Percentiles rank a stretch among this genome's conserved stretches.
phyloP scores from a whole-genome alignment of 495 filamentous ascomycete genomes.

The Trypethelium eluteriae region DNA sequence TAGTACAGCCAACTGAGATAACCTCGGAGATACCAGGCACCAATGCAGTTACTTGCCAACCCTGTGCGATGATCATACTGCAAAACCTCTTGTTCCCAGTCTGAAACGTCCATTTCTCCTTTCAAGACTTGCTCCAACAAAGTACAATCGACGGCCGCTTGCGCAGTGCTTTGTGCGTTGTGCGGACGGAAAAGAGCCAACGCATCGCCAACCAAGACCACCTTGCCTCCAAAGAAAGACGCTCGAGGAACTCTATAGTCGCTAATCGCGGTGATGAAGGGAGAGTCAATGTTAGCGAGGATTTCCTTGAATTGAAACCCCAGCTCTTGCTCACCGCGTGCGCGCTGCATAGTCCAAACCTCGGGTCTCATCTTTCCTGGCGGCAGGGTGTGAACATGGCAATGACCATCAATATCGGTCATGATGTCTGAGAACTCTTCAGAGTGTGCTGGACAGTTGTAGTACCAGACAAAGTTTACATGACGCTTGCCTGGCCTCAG shows the following conservation, averaged over 20 bases:
- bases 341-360: slow-evolving; percentile 42
- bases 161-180: slow-evolving; percentile 23
- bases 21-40: too few relatives aligned
- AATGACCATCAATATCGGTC: slow-evolving; percentile 44
- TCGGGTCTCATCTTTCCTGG: slow-evolving; percentile 39
- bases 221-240: slow-evolving; percentile 21
- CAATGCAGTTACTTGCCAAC: too few relatives aligned
- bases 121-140: slow-evolving; percentile 19
- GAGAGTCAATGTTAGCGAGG: slow-evolving; percentile 21
- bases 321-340: slow-evolving; percentile 37
- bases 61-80: slow-evolving; percentile 33
- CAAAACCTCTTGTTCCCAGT: slow-evolving; percentile 41
- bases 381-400: slow-evolving; percentile 44
- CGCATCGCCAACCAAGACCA: slow-evolving; percentile 27
- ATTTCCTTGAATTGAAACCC: slow-evolving; percentile 48
- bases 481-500: slow-evolving; percentile 42
- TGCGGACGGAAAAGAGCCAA: slow-evolving; percentile 26
- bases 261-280: slow-evolving; percentile 26
- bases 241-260: slow-evolving; percentile 21
- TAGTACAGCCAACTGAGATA: too few relatives aligned
- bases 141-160: slow-evolving; percentile 27
- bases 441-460: slow-evolving; percentile 43
- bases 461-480: slow-evolving; percentile 54
- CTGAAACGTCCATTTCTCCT: slow-evolving; percentile 33
- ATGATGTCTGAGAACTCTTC: slow-evolving; percentile 44